Base-by-base conservation (phyloP, 129 eudicot species). In the Arctium lappa region DNA sequence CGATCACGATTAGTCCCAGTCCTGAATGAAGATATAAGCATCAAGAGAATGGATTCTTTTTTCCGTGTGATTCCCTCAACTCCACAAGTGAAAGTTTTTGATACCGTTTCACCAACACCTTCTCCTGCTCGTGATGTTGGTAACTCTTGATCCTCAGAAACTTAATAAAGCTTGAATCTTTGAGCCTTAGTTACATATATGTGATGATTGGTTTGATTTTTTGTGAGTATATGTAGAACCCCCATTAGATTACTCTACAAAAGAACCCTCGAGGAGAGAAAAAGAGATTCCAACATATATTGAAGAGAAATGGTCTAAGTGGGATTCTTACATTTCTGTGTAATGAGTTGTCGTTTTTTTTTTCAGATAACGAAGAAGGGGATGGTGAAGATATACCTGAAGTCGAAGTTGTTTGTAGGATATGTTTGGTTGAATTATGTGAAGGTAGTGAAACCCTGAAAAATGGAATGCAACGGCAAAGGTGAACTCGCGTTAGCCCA, bases 391-490 rank as follows among this genome's bases (percentile, higher is more conserved):
- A 94, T 81, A 94, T 94, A 81, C 91, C 97, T 2, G 97, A 92
- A 89, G 97, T 92, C 60, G 97, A 92, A 79, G 98, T 97, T 13
- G 98, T 94, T 84, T 94, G 98, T 66, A 84, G 98, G 84, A 92
- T 92, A 75, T 94, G 98, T 85, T 76, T 94, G 34, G 92, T 91
- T 79, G 98, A 94, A 75, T 82, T 94, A 82, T 89, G 98, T 73
- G 98, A 94, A 89, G 98, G 97, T 38, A 96, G 98, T 22, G 98
- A 94, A 86, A 92, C 98, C 30, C 77, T 94, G 4, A 94, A 94
- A 94, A 87, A 89, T 94, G 97, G 98, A 94, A 81, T 94, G 98
- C 82, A 89, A 91, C 79, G 92, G 98, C 89, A 94, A 94, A 91
- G 98, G 98, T 6, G 98, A 89, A 72, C 96, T 94, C 48, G 92